phyloP scores from a whole-genome alignment of 371 early-diverging fungal species.

The Chytridium lagenaria region DNA sequence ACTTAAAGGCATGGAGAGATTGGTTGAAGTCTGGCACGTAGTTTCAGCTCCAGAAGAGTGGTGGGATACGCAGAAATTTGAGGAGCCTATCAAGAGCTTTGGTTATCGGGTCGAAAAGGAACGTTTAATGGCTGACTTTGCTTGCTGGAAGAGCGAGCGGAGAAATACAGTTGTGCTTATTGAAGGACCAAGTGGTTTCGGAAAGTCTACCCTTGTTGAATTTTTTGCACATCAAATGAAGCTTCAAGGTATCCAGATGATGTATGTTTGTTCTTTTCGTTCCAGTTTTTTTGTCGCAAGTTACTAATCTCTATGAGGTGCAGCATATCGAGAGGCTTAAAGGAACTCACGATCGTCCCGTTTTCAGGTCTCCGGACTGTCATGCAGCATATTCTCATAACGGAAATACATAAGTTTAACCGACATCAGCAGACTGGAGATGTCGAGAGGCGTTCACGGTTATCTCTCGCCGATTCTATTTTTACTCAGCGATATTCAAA shows the following conservation, averaged over 20 bases:
- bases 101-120: background rate
- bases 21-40: background rate
- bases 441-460: no score
- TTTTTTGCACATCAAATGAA: no score
- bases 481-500: no score
- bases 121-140: background rate
- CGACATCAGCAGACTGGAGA: no score
- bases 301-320: background rate
- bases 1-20: background rate
- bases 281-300: no score
- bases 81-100: background rate
- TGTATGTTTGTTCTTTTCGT: no score
- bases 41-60: background rate
- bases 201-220: background rate
- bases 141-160: background rate
- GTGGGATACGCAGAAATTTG: background rate
- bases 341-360: background rate
- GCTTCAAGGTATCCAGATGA: no score
- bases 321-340: background rate
- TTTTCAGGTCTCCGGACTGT: background rate
- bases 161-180: background rate
- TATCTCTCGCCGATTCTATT: no score
- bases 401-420: no score
- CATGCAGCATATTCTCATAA: background rate
- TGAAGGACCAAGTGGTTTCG: constrained; percentile 9